Evolutionary conservation across 495 filamentous ascomycete species (phyloP), one percentile per base, ranked within the genome.

Genomic region (Xylaria sp.): DNA sequence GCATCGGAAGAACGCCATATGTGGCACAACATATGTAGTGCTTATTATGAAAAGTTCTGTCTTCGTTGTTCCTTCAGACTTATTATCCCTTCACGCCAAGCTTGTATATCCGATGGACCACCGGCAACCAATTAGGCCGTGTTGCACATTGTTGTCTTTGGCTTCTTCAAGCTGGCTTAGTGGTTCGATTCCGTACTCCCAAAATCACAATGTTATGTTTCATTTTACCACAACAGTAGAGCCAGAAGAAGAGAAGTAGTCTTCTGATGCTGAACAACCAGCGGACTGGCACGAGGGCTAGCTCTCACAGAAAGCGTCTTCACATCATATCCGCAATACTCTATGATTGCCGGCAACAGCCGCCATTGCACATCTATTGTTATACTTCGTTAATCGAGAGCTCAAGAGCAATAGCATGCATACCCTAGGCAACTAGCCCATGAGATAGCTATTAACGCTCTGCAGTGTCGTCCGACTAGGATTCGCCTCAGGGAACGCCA

Each of bases 381-480:
- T 4, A 35, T n/a, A 17, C n/a, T 2, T n/a, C 53, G n/a, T 1
- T 11, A 21, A 11, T 8, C 58, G 41, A 44, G 40, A 17, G 24
- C 3, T 29, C 6, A 63, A n/a, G 12, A 46, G 21, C 33, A 63
- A 19, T n/a, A 48, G 40, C 41, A 3, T 37, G 35, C n/a, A 15
- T n/a, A 7, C 40, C 19, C 24, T 9, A 1, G 4, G 14, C 29
- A 3, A 19, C 77, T 78, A 83, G 63, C 83, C 83, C 89, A 98
- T 96, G 57, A 98, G 82, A 73, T 93, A 97, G 48, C 91, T 90
- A 81, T 98, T 97, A 48, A 98, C 90, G 67, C 90, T 91, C 78
- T 97, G 93, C 61, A 98, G 80, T 0, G 93, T 97, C 37, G 90
- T 85, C 50, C 95, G 85, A 71, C 89, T 91, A 0, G 94, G 94